Evolutionary conservation across 352 stramenopile genomes (phyloP).

Genomic region (Globisporangium barbulae): DNA sequence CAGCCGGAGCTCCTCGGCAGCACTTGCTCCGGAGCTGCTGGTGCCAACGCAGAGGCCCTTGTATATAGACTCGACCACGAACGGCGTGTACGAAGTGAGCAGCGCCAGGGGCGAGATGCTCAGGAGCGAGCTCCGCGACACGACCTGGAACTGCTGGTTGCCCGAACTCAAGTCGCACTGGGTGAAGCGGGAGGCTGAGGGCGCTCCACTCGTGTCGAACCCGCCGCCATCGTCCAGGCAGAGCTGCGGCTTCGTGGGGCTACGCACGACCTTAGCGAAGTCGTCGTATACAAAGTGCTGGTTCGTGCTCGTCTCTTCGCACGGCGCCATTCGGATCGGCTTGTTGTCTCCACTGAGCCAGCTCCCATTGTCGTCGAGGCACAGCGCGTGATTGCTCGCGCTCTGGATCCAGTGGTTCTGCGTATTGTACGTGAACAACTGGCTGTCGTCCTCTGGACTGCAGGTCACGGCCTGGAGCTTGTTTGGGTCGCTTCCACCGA

Average conservation of each 20-base stretch:
- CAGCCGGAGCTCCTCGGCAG: neutral
- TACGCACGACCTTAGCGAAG: slow-evolving; percentile 3
- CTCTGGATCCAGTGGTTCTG: slow-evolving; percentile 7
- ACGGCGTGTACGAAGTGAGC: neutral
- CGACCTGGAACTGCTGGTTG: slow-evolving; percentile 15
- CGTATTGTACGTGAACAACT: slow-evolving; percentile 13
- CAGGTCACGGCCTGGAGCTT: slow-evolving; percentile 3
- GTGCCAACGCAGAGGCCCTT: slow-evolving; percentile 6
- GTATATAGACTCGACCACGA: slow-evolving; percentile 14
- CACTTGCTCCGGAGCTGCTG: neutral
- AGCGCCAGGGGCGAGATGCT: neutral
- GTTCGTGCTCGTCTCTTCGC: neutral
- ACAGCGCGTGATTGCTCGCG: neutral
- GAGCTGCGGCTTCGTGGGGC: neutral
- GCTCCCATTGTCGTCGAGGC: slow-evolving; percentile 12
- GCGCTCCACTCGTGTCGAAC: neutral
- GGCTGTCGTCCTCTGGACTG: neutral
- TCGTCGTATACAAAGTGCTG: slow-evolving; percentile 16
- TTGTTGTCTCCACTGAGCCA: neutral
- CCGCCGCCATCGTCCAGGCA: slow-evolving; percentile 15
- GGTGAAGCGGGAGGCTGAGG: slow-evolving; percentile 5
- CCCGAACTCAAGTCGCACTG: slow-evolving; percentile 3
- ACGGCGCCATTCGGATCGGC: neutral
- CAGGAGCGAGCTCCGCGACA: neutral
- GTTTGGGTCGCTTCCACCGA: neutral